phyloP scores from a whole-genome alignment of 768 basidiomycete species.

The Amanita pseudoporphyria region DNA sequence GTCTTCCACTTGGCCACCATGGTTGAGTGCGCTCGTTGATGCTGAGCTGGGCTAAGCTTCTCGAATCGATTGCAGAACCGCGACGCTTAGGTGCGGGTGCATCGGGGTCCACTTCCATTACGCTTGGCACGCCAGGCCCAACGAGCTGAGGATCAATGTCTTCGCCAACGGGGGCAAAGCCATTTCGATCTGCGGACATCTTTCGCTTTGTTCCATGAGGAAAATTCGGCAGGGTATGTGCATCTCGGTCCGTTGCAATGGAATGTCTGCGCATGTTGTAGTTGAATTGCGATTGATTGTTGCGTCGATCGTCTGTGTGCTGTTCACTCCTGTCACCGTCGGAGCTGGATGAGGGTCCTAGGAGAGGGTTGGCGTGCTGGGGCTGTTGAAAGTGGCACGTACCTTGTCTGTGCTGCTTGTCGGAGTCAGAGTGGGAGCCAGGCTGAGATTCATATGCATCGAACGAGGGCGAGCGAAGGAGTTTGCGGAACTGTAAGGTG shows the following conservation, averaged over 20 bases:
- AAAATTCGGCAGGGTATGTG: constrained; percentile 28
- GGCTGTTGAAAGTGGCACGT: not conserved
- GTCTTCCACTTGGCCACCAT: constrained; percentile 59
- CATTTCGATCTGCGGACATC: constrained; percentile 60
- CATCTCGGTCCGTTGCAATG: constrained; percentile 48
- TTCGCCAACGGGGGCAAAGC: constrained; percentile 42
- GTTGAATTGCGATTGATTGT: constrained; percentile 42
- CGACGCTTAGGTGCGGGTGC: constrained; percentile 74
- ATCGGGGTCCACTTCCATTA: constrained; percentile 48
- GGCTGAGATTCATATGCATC: constrained; percentile 28
- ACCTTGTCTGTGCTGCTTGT: constrained; percentile 3
- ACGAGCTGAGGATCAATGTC: constrained; percentile 60
- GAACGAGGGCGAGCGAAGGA: constrained; percentile 48
- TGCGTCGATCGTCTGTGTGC: constrained; percentile 17
- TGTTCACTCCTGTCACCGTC: constrained; percentile 26
- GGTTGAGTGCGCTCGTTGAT: constrained; percentile 56
- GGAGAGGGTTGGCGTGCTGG: constrained; percentile 7
- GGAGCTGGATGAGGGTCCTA: constrained; percentile 20
- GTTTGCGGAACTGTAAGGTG: constrained; percentile 42
- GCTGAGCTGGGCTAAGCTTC: constrained; percentile 64
- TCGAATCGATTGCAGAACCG: constrained; percentile 75
- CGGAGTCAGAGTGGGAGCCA: constrained; percentile 7
- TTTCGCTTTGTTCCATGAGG: constrained; percentile 73
- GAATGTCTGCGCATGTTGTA: constrained; percentile 67
- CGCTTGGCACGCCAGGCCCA: constrained; percentile 58